Evolutionary conservation across 1,284 basidiomycete genomes (phyloP), one percentile per base, ranked within the genome.

Genomic region (Cryptococcus sp.): DNA sequence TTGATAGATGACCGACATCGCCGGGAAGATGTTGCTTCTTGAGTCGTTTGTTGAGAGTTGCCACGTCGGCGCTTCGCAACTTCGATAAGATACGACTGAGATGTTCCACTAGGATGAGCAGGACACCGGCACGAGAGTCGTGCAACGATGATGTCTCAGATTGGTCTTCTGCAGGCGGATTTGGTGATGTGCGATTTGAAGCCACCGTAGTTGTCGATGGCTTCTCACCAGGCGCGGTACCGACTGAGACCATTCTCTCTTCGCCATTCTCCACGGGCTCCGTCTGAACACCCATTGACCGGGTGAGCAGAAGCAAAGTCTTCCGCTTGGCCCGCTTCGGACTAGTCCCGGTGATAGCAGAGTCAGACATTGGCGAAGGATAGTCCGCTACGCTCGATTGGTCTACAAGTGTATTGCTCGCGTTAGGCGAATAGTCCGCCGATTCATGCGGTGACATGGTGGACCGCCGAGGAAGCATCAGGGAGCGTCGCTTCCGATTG

Each of bases 1-100:
- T 87, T 0, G 93, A 94, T 17, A 98, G 82, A 71, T 97, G 91
- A 16, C 87, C 85, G 19, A 98, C 85, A 68, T 98, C 94, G 57
- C 85, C 88, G 0, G 84, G 79, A 2, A 98, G 83, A 70, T 94
- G 86, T 66, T 98, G 95, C 48, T 93, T 88, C 78, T 93, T 95
- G 46, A 99, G 82, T 16, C 95, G 87, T 59, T 89, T 89, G 46
- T 90, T 90, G 42, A 99, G 82, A 0, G 92, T 93, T 27, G 89
- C 83, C 1, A 94, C 88, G 67, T 99, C 94, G 1, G 93, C 88
- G 64, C 89, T 86, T 17, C 84, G 80, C 63, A 97, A 82, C 19
- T 88, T 86, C 54, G 82, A 84, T 52, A 91, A 81, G 13, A 96
- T 79, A 25, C 84, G 81, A 27, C 82, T 78, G 53, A 89, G 81